phyloP scores from a whole-genome alignment of 805 yeast genomes.

The Candida montana region DNA sequence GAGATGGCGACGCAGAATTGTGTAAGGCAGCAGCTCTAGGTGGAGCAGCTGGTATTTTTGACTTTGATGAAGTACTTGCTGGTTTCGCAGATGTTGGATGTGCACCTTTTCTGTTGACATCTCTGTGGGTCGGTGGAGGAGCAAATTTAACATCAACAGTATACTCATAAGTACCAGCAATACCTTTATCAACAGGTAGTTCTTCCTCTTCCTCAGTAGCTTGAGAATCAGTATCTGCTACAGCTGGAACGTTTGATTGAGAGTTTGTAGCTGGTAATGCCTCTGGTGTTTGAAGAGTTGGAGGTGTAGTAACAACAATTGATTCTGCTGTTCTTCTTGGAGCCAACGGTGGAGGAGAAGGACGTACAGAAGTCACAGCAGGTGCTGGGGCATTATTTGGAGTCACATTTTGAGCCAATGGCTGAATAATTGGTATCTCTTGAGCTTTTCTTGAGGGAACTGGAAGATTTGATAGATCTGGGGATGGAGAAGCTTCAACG shows the following conservation, averaged over 20 bases:
- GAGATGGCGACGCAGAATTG: neutral
- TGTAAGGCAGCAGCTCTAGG: neutral
- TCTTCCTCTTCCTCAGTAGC: conserved; percentile 10
- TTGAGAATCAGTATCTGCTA: too few species aligned
- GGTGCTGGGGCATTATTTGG: neutral
- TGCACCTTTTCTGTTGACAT: neutral
- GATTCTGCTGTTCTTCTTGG: neutral
- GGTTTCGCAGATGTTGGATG: neutral
- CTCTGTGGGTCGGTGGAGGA: conserved; percentile 31
- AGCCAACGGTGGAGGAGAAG: neutral
- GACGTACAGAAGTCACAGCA: too few species aligned
- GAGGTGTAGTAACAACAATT: neutral
- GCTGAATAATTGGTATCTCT: neutral
- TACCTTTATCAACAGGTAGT: conserved; percentile 18
- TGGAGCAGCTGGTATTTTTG: neutral
- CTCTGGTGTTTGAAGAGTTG: neutral
- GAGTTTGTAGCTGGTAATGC: neutral
- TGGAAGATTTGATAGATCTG: conserved; percentile 19
- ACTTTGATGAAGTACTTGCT: neutral
- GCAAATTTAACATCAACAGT: conserved; percentile 27
- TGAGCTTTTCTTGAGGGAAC: conserved; percentile 13
- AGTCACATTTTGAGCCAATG: neutral
- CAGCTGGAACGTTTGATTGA: too few species aligned
- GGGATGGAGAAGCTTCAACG: conserved; percentile 12
- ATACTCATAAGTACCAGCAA: conserved; percentile 32